Evolutionary conservation across 805 yeast species (phyloP).

Genomic region (Kuraishia cidri): DNA sequence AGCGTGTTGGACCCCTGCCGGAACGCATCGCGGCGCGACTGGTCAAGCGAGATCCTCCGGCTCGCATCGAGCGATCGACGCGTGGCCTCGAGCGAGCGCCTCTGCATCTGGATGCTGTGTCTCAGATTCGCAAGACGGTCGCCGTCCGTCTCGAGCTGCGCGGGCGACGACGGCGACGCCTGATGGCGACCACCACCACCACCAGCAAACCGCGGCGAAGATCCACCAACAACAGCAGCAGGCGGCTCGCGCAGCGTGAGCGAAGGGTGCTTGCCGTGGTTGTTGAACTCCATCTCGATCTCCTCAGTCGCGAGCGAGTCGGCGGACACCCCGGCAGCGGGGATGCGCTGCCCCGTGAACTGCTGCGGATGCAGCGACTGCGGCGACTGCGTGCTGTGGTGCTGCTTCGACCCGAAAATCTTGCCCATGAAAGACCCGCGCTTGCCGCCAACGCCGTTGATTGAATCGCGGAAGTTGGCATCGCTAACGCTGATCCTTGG

Average conservation of each 20-base stretch:
- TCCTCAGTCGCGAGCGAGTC: conserved; percentile 37
- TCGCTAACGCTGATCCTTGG: conserved; percentile 8
- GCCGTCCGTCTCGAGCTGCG: conserved; percentile 10
- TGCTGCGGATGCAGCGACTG: too few relatives aligned
- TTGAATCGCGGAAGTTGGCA: conserved; percentile 20
- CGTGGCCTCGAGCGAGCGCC: conserved; percentile 10
- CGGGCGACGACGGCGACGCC: not conserved
- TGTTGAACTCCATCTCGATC: conserved; percentile 33
- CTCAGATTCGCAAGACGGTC: conserved; percentile 10
- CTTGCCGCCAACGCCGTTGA: conserved; percentile 22
- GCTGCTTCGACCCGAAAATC: conserved; percentile 18
- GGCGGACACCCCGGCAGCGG: conserved; percentile 26
- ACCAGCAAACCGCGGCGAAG: too few relatives aligned
- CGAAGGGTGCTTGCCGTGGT: conserved; percentile 16
- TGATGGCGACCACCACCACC: too few relatives aligned
- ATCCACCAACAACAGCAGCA: not conserved
- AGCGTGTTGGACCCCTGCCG: conserved; percentile 12
- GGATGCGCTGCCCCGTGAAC: conserved; percentile 6
- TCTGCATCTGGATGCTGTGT: conserved; percentile 6
- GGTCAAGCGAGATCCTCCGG: conserved; percentile 5
- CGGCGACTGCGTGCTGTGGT: conserved; percentile 8
- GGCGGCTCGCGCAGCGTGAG: conserved; percentile 11
- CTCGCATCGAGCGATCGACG: conserved; percentile 11
- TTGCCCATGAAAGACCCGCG: conserved; percentile 30
- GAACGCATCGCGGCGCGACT: conserved; percentile 11